Evolutionary conservation across 2,329 filamentous ascomycete species (phyloP).

Genomic region (Claviceps sp.): DNA sequence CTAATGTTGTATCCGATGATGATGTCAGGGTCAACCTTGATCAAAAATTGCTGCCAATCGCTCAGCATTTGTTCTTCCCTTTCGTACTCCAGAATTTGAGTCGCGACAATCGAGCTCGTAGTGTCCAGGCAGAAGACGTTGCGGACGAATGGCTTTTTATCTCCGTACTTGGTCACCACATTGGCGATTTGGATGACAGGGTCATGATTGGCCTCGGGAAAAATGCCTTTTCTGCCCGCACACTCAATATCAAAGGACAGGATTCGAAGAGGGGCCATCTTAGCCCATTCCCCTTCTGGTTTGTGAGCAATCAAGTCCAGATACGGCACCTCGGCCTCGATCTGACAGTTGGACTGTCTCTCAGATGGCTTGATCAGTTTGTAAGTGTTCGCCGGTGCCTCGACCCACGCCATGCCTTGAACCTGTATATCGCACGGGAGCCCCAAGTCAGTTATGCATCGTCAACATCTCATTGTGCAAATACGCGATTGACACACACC

Average conservation of each 20-base stretch:
- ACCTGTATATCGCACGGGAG: conserved; percentile 35
- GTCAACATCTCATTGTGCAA: background rate
- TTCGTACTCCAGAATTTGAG: conserved; percentile 74
- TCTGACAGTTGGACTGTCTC: conserved; percentile 86
- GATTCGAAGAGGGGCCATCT: conserved; percentile 88
- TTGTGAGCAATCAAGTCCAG: conserved; percentile 74
- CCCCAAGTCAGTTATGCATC: conserved; percentile 7
- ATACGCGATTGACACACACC: conserved; percentile 23
- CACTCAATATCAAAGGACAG: conserved; percentile 98
- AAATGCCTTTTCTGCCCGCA: conserved; percentile 92
- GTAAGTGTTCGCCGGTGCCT: conserved; percentile 64
- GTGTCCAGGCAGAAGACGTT: conserved; percentile 94
- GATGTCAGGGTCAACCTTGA: conserved; percentile 86
- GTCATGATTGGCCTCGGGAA: conserved; percentile 82
- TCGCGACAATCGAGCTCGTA: conserved; percentile 88
- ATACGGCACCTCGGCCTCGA: conserved; percentile 80
- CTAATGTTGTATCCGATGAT: conserved; percentile 98
- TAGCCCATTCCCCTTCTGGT: conserved; percentile 88
- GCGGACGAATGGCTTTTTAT: conserved; percentile 86
- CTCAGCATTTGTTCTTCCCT: conserved; percentile 82
- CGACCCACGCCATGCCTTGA: conserved; percentile 94
- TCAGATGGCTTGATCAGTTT: conserved; percentile 48
- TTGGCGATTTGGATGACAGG: conserved; percentile 98
- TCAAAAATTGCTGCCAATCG: conserved; percentile 79
- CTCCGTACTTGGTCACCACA: conserved; percentile 85